Conservation (phyloP, 2,329 filamentous ascomycete genomes). For the Diaporthe ampelina region DNA sequence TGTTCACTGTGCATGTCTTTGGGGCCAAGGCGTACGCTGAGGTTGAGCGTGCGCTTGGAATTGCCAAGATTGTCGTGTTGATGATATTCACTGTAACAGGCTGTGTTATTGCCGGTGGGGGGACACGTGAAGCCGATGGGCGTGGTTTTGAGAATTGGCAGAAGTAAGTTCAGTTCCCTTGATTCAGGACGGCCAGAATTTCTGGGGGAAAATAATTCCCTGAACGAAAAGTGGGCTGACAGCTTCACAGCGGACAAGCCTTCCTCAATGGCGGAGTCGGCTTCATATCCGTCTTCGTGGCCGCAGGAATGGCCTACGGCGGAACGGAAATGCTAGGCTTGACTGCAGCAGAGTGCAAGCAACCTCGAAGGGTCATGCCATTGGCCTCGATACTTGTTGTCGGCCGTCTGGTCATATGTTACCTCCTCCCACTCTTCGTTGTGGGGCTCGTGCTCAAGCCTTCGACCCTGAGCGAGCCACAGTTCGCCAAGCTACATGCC, state of each 20-base stretch:
- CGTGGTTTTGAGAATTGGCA: slow-evolving; percentile 36
- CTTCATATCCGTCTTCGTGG: slow-evolving; percentile 59
- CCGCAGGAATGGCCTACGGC: slow-evolving; percentile 59
- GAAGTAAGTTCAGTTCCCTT: slow-evolving; percentile 5
- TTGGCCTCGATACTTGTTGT: slow-evolving; percentile 57
- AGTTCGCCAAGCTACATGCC: slow-evolving; percentile 47
- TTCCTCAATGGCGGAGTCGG: slow-evolving; percentile 58
- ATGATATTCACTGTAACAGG: slow-evolving; percentile 70
- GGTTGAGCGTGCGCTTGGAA: slow-evolving; percentile 66
- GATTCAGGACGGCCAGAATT: background rate
- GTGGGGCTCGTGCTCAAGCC: slow-evolving; percentile 52
- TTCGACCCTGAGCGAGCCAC: slow-evolving; percentile 46
- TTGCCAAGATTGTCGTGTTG: slow-evolving; percentile 65
- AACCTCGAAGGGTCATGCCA: slow-evolving; percentile 54
- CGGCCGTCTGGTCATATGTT: slow-evolving; percentile 55
- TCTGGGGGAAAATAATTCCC: rapidly evolving
- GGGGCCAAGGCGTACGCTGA: slow-evolving; percentile 61
- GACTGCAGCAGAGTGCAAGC: slow-evolving; percentile 57
- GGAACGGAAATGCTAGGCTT: slow-evolving; percentile 62
- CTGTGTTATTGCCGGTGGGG: slow-evolving; percentile 65
- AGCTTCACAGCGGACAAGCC: slow-evolving; percentile 42
- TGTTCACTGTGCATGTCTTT: slow-evolving; percentile 56
- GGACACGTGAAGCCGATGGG: slow-evolving; percentile 47
- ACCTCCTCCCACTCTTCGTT: slow-evolving; percentile 54
- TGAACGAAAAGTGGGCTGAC: background rate